Evolutionary conservation across 768 basidiomycete genomes (phyloP).

Genomic region (Mycena maculata): DNA sequence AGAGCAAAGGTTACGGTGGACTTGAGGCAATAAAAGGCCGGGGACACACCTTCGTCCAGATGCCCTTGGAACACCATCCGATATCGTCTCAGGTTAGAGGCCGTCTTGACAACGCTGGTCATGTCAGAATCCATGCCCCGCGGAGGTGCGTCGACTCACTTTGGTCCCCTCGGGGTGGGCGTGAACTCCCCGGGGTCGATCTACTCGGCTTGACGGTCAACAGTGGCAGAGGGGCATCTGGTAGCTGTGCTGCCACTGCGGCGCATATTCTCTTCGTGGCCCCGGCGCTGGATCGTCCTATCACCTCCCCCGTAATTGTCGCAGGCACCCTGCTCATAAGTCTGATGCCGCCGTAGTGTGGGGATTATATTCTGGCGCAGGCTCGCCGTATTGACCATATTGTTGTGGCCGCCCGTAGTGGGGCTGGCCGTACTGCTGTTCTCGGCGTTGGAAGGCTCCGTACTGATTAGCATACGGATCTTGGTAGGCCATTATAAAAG

Average conservation of each 20-base stretch:
- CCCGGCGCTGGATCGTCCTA: conserved; percentile 49
- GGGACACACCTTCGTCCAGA: conserved; percentile 69
- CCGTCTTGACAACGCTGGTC: conserved; percentile 43
- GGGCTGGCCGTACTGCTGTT: conserved; percentile 39
- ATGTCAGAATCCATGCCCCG: conserved; percentile 21
- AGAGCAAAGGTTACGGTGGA: background rate
- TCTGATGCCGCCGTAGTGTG: conserved; percentile 56
- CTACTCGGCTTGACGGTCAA: conserved; percentile 39
- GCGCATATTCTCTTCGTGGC: conserved; percentile 9
- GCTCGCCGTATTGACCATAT: conserved; percentile 44
- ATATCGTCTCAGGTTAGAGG: conserved; percentile 61
- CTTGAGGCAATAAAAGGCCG: conserved; percentile 2
- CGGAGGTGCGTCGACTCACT: conserved; percentile 30
- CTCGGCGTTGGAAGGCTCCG: conserved; percentile 30
- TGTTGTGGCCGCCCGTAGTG: conserved; percentile 43
- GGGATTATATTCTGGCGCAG: conserved; percentile 54
- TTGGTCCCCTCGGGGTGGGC: conserved; percentile 45
- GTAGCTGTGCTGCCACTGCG: conserved; percentile 24
- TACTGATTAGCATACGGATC: conserved; percentile 62
- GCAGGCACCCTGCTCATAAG: conserved; percentile 60
- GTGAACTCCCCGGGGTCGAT: conserved; percentile 57
- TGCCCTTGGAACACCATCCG: conserved; percentile 69
- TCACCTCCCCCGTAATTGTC: conserved; percentile 52
- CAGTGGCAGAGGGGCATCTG: conserved; percentile 21
- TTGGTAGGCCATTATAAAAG: conserved; percentile 60